Conservation (phyloP, 768 basidiomycete species). For the Paxillus involutus region DNA sequence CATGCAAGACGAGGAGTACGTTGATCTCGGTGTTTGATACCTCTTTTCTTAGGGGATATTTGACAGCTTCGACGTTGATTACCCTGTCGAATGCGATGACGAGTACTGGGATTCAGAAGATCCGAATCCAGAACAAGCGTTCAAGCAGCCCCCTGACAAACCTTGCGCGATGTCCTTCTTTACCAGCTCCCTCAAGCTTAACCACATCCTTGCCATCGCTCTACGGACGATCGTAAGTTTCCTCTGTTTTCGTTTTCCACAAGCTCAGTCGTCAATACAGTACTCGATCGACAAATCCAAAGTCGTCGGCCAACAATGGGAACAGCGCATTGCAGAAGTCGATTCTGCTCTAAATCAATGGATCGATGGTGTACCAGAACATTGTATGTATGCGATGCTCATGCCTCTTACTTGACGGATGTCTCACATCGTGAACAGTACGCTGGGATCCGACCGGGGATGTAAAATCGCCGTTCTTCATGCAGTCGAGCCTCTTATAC, state of each 20-base stretch:
- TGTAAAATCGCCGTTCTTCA: constrained; percentile 35
- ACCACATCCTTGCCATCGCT: constrained; percentile 62
- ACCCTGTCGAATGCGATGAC: constrained; percentile 67
- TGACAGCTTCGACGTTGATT: constrained; percentile 58
- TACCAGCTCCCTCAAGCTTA: constrained; percentile 51
- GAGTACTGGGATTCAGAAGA: constrained; percentile 67
- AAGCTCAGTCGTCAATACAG: constrained; percentile 31
- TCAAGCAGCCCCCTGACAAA: constrained; percentile 63
- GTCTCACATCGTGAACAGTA: constrained; percentile 25
- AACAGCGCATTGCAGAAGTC: constrained; percentile 66
- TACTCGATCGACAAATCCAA: constrained; percentile 72
- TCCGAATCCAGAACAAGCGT: constrained; percentile 45
- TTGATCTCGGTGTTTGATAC: background rate
- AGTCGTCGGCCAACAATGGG: constrained; percentile 53
- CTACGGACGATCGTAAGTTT: constrained; percentile 59
- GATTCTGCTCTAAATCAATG: constrained; percentile 80
- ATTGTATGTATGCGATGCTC: constrained; percentile 25
- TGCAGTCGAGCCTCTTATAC: constrained; percentile 52
- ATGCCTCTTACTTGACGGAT: background rate
- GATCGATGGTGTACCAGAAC: constrained; percentile 65
- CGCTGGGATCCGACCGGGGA: constrained; percentile 47
- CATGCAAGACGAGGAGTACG: constrained; percentile 72
- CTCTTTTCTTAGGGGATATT: background rate
- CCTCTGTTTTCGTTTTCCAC: background rate
- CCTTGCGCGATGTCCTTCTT: constrained; percentile 57